phyloP scores from a whole-genome alignment of 768 basidiomycete species.

The Mycena sanguinolenta region DNA sequence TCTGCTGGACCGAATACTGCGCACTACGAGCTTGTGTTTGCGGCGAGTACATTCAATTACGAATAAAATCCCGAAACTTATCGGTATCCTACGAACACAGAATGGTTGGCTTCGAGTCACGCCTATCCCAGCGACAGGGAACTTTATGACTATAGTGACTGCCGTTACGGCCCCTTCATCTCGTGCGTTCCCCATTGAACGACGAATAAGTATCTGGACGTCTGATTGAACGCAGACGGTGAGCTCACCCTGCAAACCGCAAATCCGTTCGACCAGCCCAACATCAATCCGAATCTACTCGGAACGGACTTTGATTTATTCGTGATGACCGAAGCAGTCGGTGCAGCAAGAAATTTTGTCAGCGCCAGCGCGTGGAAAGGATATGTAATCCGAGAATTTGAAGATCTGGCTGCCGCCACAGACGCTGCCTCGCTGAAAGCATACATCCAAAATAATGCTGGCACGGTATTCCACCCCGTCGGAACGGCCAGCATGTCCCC shows the following conservation, averaged over 20 bases:
- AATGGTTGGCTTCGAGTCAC: conserved; percentile 26
- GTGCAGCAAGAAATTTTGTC: conserved; percentile 42
- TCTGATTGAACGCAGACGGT: conserved; percentile 37
- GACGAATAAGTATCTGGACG: neutral
- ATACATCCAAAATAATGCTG: conserved; percentile 31
- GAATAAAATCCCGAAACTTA: neutral
- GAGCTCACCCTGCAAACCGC: conserved; percentile 42
- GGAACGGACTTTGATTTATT: conserved; percentile 40
- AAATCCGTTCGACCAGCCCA: conserved; percentile 43
- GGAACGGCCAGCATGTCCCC: conserved; percentile 43
- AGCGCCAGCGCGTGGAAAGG: conserved; percentile 44
- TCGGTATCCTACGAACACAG: conserved; percentile 1
- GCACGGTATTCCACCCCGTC: conserved; percentile 36
- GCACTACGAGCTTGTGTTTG: conserved; percentile 39
- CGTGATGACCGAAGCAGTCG: conserved; percentile 45
- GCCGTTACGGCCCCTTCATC: conserved; percentile 34
- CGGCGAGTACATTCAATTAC: conserved; percentile 24
- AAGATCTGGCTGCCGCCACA: conserved; percentile 35
- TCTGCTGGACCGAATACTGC: conserved; percentile 40
- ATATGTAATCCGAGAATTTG: conserved; percentile 40
- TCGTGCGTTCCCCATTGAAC: neutral
- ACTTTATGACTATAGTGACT: conserved; percentile 28
- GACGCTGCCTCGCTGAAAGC: conserved; percentile 43
- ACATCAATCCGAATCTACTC: conserved; percentile 44
- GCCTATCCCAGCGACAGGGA: conserved; percentile 26